phyloP scores from a whole-genome alignment of 108 stramenopile species.

The Cylindrotheca fusiformis region DNA sequence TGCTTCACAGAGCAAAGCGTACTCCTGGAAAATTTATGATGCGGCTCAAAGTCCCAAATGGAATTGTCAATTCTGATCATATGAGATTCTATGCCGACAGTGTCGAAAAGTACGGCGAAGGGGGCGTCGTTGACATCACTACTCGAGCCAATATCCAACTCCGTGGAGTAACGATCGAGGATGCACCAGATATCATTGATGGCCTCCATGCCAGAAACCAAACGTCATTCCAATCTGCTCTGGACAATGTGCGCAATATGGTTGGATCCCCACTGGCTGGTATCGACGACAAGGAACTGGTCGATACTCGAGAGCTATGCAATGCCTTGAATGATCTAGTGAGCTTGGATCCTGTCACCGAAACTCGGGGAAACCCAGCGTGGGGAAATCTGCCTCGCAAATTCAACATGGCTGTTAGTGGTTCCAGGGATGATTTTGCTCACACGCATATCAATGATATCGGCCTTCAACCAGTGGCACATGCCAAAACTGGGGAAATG shows the following conservation, averaged over 20 bases:
- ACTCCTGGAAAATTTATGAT: slow-evolving; percentile 97
- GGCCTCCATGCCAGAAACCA: slow-evolving; percentile 84
- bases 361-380: slow-evolving; percentile 79
- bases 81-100: slow-evolving; percentile 83
- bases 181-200: slow-evolving; percentile 85
- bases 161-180: slow-evolving; percentile 90
- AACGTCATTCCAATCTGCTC: slow-evolving; percentile 83
- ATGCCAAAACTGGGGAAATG: slow-evolving; percentile 82
- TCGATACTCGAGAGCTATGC: slow-evolving; percentile 85
- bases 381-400: slow-evolving; percentile 92
- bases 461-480: slow-evolving; percentile 77
- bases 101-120: slow-evolving; percentile 84
- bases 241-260: slow-evolving; percentile 93
- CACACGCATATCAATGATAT: slow-evolving; percentile 96
- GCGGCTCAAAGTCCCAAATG: slow-evolving; percentile 89
- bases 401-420: slow-evolving; percentile 93
- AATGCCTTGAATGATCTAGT: slow-evolving; percentile 86
- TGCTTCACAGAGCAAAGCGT: slow-evolving; percentile 90
- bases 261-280: slow-evolving; percentile 93
- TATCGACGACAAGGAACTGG: slow-evolving; percentile 85
- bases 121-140: slow-evolving; percentile 92
- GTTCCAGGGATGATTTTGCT: slow-evolving; percentile 87
- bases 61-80: slow-evolving; percentile 89
- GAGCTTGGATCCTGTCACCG: slow-evolving; percentile 66
- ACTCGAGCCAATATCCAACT: slow-evolving; percentile 91